A percentile compares a stretch with the other conserved stretches of the same genome.
These are phyloP conservation scores for Cladochytrium replicatum DNA, from an alignment of 192 early-diverging fungal species.

Conservation along the genomic window DNA sequence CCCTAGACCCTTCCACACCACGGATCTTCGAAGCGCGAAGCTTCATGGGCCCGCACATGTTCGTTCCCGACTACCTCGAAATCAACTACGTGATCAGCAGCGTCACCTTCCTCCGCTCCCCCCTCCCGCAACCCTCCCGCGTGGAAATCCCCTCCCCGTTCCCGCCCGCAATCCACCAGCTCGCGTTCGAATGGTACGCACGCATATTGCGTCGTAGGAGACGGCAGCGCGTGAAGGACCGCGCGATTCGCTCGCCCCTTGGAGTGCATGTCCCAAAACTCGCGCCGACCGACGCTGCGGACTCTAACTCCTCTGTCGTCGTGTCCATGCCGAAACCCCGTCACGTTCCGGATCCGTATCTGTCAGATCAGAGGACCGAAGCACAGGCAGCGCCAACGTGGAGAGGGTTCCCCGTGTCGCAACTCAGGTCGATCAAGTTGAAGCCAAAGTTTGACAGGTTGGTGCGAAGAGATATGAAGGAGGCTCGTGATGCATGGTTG, in stretches of 20 bases:
- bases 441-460: constrained; percentile 43
- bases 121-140: constrained; percentile 70
- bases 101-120: constrained; percentile 75
- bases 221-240: constrained; percentile 5
- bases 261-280: too few species aligned
- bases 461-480: constrained; percentile 25
- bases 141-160: constrained; percentile 95
- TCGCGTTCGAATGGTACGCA: constrained; percentile 89
- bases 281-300: too few species aligned
- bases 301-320: too few species aligned
- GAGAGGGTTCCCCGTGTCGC: constrained; percentile 22
- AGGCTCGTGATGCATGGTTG: too few species aligned
- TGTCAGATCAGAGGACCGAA: too few species aligned
- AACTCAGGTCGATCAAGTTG: constrained; percentile 24
- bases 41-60: constrained; percentile 78
- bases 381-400: constrained; percentile 9
- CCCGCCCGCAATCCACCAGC: constrained; percentile 77
- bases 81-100: constrained; percentile 93
- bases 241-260: too few species aligned
- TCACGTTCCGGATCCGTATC: too few species aligned
- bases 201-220: constrained; percentile 31
- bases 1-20: not conserved
- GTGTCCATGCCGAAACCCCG: too few species aligned
- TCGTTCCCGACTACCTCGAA: constrained; percentile 93
- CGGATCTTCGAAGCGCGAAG: constrained; percentile 48